Conservation (phyloP, 768 basidiomycete species). For the Hericium coralloides region DNA sequence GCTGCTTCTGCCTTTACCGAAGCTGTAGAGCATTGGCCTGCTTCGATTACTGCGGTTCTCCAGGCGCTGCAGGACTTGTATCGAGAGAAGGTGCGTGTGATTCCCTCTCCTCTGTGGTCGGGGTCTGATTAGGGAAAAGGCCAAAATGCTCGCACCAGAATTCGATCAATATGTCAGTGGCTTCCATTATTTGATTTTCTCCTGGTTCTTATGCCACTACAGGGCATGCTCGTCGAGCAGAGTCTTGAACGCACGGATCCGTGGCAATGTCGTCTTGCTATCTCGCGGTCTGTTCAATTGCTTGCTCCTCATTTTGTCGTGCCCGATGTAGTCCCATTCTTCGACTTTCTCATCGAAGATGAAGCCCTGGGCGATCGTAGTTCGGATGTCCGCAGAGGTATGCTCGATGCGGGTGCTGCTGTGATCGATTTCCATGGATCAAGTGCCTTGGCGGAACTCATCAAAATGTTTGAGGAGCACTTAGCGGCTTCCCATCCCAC, state of each 20-base stretch:
- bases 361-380: slow-evolving; percentile 83
- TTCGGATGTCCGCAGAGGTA: slow-evolving; percentile 72
- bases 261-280: slow-evolving; percentile 74
- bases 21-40: slow-evolving; percentile 65
- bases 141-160: slow-evolving; percentile 81
- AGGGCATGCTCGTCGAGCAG: slow-evolving; percentile 91
- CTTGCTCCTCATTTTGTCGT: slow-evolving; percentile 60
- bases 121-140: slow-evolving; percentile 30
- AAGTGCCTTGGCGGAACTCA: slow-evolving; percentile 58
- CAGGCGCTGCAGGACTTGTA: slow-evolving; percentile 59
- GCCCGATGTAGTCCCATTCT: slow-evolving; percentile 58
- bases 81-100: slow-evolving; percentile 60
- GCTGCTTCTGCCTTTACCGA: slow-evolving; percentile 67
- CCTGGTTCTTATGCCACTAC: slow-evolving; percentile 1
- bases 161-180: slow-evolving; percentile 81
- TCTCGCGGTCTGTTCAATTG: slow-evolving; percentile 56
- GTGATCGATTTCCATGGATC: slow-evolving; percentile 82
- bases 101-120: background rate
- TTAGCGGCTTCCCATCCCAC: slow-evolving; percentile 40
- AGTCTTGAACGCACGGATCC: slow-evolving; percentile 86
- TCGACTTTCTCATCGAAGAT: slow-evolving; percentile 78
- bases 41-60: slow-evolving; percentile 39
- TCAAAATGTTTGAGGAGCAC: slow-evolving; percentile 74
- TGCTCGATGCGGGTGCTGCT: slow-evolving; percentile 78
- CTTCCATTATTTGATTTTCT: background rate